These are phyloP conservation scores for Mycena alexandri DNA, from an alignment of 768 basidiomycete species.

Conservation along the genomic window DNA sequence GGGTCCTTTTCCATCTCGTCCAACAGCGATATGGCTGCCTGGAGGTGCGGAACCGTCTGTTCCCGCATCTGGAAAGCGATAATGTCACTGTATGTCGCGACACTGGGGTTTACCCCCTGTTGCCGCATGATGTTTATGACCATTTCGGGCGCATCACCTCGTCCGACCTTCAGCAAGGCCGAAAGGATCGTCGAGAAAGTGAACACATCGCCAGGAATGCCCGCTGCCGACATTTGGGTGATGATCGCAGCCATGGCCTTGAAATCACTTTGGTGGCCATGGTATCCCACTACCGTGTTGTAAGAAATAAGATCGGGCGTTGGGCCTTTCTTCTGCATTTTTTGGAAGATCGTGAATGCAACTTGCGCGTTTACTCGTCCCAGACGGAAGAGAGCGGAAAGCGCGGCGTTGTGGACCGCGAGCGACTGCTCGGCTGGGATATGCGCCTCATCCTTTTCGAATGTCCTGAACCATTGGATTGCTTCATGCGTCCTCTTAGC, in stretches of 20 bases:
- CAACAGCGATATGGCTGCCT: conserved; percentile 77
- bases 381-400: conserved; percentile 73
- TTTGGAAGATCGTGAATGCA: conserved; percentile 50
- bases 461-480: conserved; percentile 62
- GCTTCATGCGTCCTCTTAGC: conserved; percentile 65
- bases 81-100: conserved; percentile 83
- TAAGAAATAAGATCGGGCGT: conserved; percentile 80
- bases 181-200: conserved; percentile 91
- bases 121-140: conserved; percentile 82
- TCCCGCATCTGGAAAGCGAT: conserved; percentile 80
- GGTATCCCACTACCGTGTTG: conserved; percentile 84
- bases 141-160: conserved; percentile 72
- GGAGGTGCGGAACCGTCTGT: conserved; percentile 64
- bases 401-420: conserved; percentile 78
- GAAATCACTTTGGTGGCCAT: conserved; percentile 74
- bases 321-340: conserved; percentile 65
- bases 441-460: conserved; percentile 53
- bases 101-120: conserved; percentile 79
- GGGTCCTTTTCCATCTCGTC: conserved; percentile 77
- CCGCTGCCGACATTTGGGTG: conserved; percentile 64
- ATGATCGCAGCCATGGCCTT: conserved; percentile 70
- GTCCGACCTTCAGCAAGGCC: conserved; percentile 77
- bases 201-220: conserved; percentile 79
- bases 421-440: conserved; percentile 46
- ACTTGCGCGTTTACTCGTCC: conserved; percentile 55